Evolutionary conservation across 2,329 filamentous ascomycete species (phyloP).

Genomic region (Periglandula ipomoeae): DNA sequence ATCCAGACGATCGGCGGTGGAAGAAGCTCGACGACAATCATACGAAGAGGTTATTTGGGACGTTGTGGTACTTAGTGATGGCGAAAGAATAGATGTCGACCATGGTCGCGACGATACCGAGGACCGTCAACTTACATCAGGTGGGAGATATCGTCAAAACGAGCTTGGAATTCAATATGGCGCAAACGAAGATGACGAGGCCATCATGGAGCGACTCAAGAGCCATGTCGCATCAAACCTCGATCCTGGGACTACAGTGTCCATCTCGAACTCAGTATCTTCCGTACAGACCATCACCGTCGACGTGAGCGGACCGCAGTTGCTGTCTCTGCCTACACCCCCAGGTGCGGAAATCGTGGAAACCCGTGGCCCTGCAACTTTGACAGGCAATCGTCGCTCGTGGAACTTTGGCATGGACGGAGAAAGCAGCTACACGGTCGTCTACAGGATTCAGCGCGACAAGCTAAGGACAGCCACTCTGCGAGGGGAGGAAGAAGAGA

Average conservation of each 20-base stretch:
- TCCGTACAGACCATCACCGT: slow-evolving; percentile 57
- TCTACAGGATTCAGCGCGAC: slow-evolving; percentile 49
- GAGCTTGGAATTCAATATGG: slow-evolving; percentile 1
- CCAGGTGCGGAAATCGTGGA: slow-evolving; percentile 52
- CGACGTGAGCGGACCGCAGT: slow-evolving; percentile 45
- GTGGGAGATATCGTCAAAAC: not conserved
- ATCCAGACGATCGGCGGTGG: slow-evolving; percentile 41
- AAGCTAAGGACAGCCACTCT: slow-evolving; percentile 34
- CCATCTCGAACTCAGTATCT: slow-evolving; percentile 48
- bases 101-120: slow-evolving; percentile 21
- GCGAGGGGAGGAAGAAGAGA: slow-evolving; percentile 22
- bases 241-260: slow-evolving; percentile 46
- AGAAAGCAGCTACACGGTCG: slow-evolving; percentile 40
- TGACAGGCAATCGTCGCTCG: slow-evolving; percentile 7
- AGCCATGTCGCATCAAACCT: slow-evolving; percentile 46
- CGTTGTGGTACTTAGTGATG: slow-evolving; percentile 52
- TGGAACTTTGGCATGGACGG: slow-evolving; percentile 14
- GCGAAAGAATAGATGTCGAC: slow-evolving; percentile 44
- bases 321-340: slow-evolving; percentile 42
- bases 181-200: slow-evolving; percentile 28
- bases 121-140: not conserved
- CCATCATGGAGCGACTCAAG: slow-evolving; percentile 34
- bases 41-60: slow-evolving; percentile 57
- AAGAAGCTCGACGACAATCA: slow-evolving; percentile 36
- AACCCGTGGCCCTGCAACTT: slow-evolving; percentile 22